phyloP scores from a whole-genome alignment of 176 grass and related monocot species.

The Tillandsia fasciculata region DNA sequence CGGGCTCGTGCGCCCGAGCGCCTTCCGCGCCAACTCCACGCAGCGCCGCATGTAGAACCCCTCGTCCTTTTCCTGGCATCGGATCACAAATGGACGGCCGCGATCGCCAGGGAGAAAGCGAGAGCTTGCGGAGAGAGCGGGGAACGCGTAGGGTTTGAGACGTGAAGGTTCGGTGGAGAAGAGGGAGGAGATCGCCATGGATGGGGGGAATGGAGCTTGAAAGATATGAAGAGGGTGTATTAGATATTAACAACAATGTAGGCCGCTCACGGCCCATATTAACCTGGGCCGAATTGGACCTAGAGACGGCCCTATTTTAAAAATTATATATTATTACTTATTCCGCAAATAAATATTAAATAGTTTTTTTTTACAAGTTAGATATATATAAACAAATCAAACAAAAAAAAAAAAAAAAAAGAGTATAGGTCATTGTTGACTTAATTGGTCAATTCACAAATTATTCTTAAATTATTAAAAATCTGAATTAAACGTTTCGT shows the following conservation, averaged over 20 bases:
- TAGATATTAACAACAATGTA: too few relatives aligned
- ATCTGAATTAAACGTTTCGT: too few relatives aligned
- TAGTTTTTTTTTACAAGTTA: too few relatives aligned
- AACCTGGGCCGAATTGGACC: too few relatives aligned
- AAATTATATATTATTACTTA: too few relatives aligned
- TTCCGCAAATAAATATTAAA: too few relatives aligned
- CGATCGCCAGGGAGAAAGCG: not conserved
- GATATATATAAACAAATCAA: too few relatives aligned
- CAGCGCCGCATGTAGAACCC: constrained; percentile 61
- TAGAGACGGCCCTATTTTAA: too few relatives aligned
- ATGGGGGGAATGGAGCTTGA: not conserved
- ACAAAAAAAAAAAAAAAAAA: too few relatives aligned
- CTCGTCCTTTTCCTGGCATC: constrained; percentile 43
- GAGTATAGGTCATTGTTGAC: too few relatives aligned
- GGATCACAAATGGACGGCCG: not conserved
- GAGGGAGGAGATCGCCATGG: not conserved
- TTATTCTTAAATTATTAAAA: too few relatives aligned
- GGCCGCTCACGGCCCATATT: not conserved
- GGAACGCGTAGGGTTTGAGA: not conserved
- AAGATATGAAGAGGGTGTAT: not conserved
- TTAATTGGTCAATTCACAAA: too few relatives aligned
- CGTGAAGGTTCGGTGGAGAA: not conserved
- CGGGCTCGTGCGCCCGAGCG: constrained; percentile 66
- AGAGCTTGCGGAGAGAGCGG: not conserved
- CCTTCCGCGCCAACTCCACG: constrained; percentile 68